Evolutionary conservation across 2,329 filamentous ascomycete species (phyloP).

Genomic region (Stemphylium beticola): DNA sequence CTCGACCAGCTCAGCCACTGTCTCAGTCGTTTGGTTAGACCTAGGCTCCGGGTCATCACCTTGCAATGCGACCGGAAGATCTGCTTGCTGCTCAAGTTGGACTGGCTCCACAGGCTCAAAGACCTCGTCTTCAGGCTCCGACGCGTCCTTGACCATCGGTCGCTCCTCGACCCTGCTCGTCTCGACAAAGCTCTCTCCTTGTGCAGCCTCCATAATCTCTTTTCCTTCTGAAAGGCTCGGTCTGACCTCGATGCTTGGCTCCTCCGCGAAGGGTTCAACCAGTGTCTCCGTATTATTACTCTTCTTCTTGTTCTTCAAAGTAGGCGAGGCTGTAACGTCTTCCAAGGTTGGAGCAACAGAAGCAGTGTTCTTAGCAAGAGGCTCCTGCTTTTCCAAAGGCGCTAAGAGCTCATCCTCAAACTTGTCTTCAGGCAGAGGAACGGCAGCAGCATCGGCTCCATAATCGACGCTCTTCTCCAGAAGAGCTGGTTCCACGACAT

Average conservation of each 20-base stretch:
- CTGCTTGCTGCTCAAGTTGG: not conserved
- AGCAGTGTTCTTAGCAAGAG: not conserved
- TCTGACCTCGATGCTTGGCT: not conserved
- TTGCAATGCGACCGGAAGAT: not conserved
- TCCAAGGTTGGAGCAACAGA: slow-evolving; percentile 1
- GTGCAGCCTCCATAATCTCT: not conserved
- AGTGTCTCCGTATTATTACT: slow-evolving; percentile 19
- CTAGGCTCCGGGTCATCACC: too few relatives aligned
- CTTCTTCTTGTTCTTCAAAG: slow-evolving; percentile 11
- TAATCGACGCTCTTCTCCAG: not conserved
- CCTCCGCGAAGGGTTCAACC: slow-evolving; percentile 5
- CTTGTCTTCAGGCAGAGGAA: slow-evolving; percentile 7
- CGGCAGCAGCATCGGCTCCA: not conserved
- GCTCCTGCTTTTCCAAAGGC: not conserved
- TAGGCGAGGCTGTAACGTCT: not conserved
- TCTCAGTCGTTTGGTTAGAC: not conserved
- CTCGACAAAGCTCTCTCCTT: not conserved
- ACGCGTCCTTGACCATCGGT: too few relatives aligned
- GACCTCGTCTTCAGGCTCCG: not conserved
- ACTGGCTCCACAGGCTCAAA: not conserved
- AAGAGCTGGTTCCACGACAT: not conserved
- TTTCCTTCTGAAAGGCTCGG: too few relatives aligned
- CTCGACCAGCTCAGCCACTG: not conserved
- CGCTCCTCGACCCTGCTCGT: too few relatives aligned
- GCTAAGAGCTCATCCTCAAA: slow-evolving; percentile 1